Percentiles rank a stretch among this genome's conserved stretches.
Evolutionary conservation across 139 green algal genomes (phyloP).

Genomic region (Trebouxia sp.): DNA sequence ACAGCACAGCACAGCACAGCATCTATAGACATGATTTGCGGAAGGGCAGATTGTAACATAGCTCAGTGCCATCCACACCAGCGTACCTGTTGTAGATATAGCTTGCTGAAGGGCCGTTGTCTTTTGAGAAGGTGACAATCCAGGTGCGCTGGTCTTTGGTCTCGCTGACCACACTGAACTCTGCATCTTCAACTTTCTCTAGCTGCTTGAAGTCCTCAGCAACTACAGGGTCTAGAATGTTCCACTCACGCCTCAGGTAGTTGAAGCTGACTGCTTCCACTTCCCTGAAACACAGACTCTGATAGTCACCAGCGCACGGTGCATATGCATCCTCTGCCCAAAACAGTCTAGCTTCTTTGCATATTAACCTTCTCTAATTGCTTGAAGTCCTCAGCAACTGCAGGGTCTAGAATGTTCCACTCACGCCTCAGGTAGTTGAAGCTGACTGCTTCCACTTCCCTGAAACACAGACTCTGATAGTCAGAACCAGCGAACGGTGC

Average conservation of each 20-base stretch:
- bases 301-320: too few relatives aligned
- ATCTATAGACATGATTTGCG: too few relatives aligned
- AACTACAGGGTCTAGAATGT: not conserved
- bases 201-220: conserved; percentile 16
- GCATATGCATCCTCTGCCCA: too few relatives aligned
- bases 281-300: too few relatives aligned
- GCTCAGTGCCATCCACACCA: not conserved
- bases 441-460: conserved; percentile 20
- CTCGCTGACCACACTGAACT: conserved; percentile 25
- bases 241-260: conserved; percentile 27
- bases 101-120: not conserved
- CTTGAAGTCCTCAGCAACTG: conserved; percentile 8
- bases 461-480: too few relatives aligned
- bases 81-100: conserved; percentile 26
- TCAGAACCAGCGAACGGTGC: too few relatives aligned
- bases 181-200: conserved; percentile 13
- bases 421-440: conserved; percentile 29
- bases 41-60: too few relatives aligned
- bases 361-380: conserved; percentile 20
- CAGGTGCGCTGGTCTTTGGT: conserved; percentile 9
- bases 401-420: conserved; percentile 16
- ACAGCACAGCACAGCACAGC: not conserved
- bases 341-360: too few relatives aligned
- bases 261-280: conserved; percentile 25
- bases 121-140: conserved; percentile 21